Evolutionary conservation across 495 filamentous ascomycete genomes (phyloP).

Genomic region (Neurospora sp.): DNA sequence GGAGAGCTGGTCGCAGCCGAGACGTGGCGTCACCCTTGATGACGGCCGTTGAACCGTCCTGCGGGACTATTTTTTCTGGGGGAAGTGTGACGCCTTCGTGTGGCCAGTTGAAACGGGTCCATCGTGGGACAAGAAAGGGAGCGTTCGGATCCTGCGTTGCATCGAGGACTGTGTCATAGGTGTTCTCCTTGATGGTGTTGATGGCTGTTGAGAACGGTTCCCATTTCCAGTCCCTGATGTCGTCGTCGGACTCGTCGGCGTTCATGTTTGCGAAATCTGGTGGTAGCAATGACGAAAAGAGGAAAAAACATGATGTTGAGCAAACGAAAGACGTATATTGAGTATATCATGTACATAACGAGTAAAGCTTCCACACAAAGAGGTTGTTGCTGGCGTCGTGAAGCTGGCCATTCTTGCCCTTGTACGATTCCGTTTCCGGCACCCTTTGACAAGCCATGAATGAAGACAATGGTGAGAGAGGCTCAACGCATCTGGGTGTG

Average conservation of each 20-base stretch:
- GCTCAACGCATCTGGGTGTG: neutral
- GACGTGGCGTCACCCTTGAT: conserved; percentile 9
- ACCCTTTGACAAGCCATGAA: neutral
- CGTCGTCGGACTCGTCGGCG: neutral
- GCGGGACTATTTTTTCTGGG: neutral
- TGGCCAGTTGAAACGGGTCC: neutral
- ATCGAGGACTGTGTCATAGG: neutral
- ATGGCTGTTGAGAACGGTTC: rapidly evolving
- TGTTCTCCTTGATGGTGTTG: neutral
- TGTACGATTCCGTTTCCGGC: neutral
- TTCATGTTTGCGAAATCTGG: neutral
- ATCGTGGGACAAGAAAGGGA: neutral
- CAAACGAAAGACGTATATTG: neutral
- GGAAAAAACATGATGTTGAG: neutral
- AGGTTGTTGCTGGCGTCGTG: neutral
- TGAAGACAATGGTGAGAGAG: neutral
- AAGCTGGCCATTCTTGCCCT: neutral
- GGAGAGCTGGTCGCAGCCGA: conserved; percentile 21
- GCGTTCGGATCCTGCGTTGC: neutral
- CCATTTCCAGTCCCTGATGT: neutral
- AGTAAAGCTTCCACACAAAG: neutral
- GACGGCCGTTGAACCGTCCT: neutral
- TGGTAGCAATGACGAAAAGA: neutral
- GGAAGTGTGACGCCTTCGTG: neutral
- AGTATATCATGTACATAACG: neutral